Base-by-base conservation (phyloP, 2,329 filamentous ascomycete species). In the Fusarium torreyae region DNA sequence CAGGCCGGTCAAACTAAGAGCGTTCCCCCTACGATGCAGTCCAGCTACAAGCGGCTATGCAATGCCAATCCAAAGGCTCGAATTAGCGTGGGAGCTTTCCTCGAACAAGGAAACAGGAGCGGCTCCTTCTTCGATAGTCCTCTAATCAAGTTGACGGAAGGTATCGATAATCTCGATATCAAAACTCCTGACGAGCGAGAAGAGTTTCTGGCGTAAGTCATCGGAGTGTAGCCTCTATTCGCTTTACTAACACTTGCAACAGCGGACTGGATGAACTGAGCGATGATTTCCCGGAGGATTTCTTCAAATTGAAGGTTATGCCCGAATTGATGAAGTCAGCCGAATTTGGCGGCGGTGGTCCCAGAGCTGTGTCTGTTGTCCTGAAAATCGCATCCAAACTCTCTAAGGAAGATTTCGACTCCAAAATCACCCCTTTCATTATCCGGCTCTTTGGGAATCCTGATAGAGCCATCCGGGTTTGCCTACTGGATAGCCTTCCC, bases 241-340 rank as follows among this genome's bases (percentile, higher is more conserved):
- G 15, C 10, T 10, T 63, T 65, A 66, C 76, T 82, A 48, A 72
- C 66, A 22, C 8, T 6, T 26, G 87, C 8, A 84, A 45, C 42
- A 86, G 85, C 56, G 93, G 97, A 75, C 87, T 99, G 7, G 94
- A 97, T 70, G 87, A 92, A 63, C 86, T 98, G 7, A 92, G 94
- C 0, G 94, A 98, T 71, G 94, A 99, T 78, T 98, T 98, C 66
- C 96, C 96, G 0, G 95, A 98, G 76, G 96, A 98, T 63, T 99
- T 97, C 79, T 97, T 98, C 85, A 97, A 97, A 77, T 92, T 97
- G 87, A 99, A 98, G 76, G 90, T 99, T 5, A 85, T 99, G 10
- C 96, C 96, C 0, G 96, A 99, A 77, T 84, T 99, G 31, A 86
- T 99, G n/a, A 99, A 98, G 77, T 97, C 94, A 0, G 94, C 98